These are phyloP conservation scores for Amylocystis lapponica DNA, from an alignment of 768 basidiomycete species.

Conservation along the genomic window DNA sequence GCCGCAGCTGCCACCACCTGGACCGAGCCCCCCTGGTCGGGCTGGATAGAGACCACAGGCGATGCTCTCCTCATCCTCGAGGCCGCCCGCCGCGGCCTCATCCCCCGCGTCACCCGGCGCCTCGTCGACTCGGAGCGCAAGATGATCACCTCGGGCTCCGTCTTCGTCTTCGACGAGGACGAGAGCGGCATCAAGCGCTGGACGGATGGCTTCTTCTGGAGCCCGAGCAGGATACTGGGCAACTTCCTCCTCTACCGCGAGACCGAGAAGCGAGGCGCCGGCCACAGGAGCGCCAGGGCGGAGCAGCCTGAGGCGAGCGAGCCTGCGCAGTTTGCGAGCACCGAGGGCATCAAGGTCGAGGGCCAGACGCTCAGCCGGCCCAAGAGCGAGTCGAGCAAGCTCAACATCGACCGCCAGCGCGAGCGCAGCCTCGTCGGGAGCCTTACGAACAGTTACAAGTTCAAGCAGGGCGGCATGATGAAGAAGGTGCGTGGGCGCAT, in stretches of 20 bases:
- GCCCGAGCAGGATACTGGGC: slow-evolving; percentile 85
- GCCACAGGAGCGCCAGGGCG: slow-evolving; percentile 48
- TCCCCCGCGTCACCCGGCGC: slow-evolving; percentile 87
- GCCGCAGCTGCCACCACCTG: slow-evolving; percentile 40
- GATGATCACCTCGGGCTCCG: slow-evolving; percentile 89
- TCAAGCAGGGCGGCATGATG: slow-evolving; percentile 90
- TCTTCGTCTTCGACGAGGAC: slow-evolving; percentile 97
- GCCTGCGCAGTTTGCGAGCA: slow-evolving; percentile 3
- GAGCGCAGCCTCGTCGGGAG: slow-evolving; percentile 86
- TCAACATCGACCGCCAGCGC: slow-evolving; percentile 59
- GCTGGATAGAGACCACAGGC: slow-evolving; percentile 92
- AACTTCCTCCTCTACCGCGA: slow-evolving; percentile 96
- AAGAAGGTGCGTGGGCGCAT: slow-evolving; percentile 70
- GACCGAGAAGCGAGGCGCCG: slow-evolving; percentile 76
- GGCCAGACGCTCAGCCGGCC: slow-evolving; percentile 55
- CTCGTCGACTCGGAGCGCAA: slow-evolving; percentile 89
- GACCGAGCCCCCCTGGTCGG: slow-evolving; percentile 88
- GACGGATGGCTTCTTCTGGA: slow-evolving; percentile 98
- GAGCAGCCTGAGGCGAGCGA: slow-evolving; percentile 33
- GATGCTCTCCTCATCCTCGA: slow-evolving; percentile 97
- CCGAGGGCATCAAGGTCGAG: slow-evolving; percentile 21
- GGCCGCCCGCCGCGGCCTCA: slow-evolving; percentile 83
- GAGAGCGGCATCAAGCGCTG: slow-evolving; percentile 97
- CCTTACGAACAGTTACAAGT: slow-evolving; percentile 89
- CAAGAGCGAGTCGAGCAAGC: slow-evolving; percentile 42